Base-by-base conservation (phyloP, 1,284 basidiomycete genomes). In the Cutaneotrichosporon dermatis region DNA sequence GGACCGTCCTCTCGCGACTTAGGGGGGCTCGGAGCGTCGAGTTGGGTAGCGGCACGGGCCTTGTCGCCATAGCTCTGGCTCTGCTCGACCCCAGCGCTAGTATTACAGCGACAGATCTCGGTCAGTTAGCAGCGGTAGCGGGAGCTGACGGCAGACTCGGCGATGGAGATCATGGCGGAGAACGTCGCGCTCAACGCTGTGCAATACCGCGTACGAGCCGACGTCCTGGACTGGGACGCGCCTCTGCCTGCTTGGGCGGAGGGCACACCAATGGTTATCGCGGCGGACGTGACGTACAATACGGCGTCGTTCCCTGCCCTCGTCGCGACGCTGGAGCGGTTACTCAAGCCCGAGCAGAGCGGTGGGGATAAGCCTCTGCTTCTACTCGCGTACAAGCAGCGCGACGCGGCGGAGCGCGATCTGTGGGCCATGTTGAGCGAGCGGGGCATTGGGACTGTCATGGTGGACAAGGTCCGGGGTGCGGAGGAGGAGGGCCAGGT, bases 211-310 rank as follows among this genome's bases (percentile, higher is more conserved):
- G 59, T 59, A 3, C 6, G 12, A 4, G 80, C 85, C 0, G 73
- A 76, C 6, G 81, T 87, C 0, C 80, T 93, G 3, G 86, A 92
- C 73, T 92, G 90, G 91, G 87, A 90, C 58, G 79, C 83, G 35
- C 66, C 71, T 0, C 72, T 89, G 2, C 84, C 88, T 0, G 37
- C 45, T 4, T 34, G 6, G 37, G 45, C 37, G 4, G 4, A 11
- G 6, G 12, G 25, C 13, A 11, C 15, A 3, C 49, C 35, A 2
- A 16, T 36, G 6, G 46, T 35, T n/a, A 7, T 51, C 33, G 34
- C 92, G 84, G 89, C 90, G 11, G 91, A 94, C 69, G 89, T 93
- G 8, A 87, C 90, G 0, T 93, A 93, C 79, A 93, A 93, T 76
- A 90, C 88, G 0, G 78, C 85, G 1, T 89, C 89, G 1, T 94